Base-by-base conservation (phyloP, 345 rosid genomes). In the Brassica incana region DNA sequence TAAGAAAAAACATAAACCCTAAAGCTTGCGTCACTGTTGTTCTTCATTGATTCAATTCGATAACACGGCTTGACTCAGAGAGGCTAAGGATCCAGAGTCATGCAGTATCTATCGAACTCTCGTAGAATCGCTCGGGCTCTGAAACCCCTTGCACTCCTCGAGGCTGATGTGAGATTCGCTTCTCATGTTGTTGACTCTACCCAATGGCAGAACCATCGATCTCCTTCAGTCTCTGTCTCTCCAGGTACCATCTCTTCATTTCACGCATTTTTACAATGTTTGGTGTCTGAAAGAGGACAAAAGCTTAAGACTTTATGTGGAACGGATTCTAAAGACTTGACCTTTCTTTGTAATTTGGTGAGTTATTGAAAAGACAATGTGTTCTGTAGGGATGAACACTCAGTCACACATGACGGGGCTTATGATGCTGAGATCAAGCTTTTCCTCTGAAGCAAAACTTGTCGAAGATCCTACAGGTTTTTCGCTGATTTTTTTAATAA, bases 381-480 rank as follows among this genome's bases (percentile, higher is more conserved):
- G 56, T 56, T 62, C 58, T 78, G 73, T 33, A 81, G 77, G 56
- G 66, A 64, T 71, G 6, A 75, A 20, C 23, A 20, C 23, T 20
- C 23, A 20, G 23, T 20, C 23, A 20, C 23, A 20, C 23, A 20
- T 20, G 23, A 20, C 23, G 23, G 23, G 23, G 23, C 23, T 20
- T 20, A 20, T 84, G 74, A 70, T 73, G 63, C 69, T 65, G 25
- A 73, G 68, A 69, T 82, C 86, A 2, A 73, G 56, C 11, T 88
- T 88, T 83, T 87, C 87, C 15, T 65, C 89, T 0, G 83, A 78
- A 78, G 79, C 87, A 78, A 72, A 69, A 2, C 83, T 1, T 27
- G 79, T 72, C 0, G 88, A 80, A 12, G 74, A 77, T 73, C 83
- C 95, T 38, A 84, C 92, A 81, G 93, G 95, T 65, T 92, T n/a